Percentiles rank a stretch among this genome's conserved stretches.
Evolutionary conservation across 225 moss, liverwort and hornwort genomes (phyloP).

Genomic region (Physcomitrellopsis africana): DNA sequence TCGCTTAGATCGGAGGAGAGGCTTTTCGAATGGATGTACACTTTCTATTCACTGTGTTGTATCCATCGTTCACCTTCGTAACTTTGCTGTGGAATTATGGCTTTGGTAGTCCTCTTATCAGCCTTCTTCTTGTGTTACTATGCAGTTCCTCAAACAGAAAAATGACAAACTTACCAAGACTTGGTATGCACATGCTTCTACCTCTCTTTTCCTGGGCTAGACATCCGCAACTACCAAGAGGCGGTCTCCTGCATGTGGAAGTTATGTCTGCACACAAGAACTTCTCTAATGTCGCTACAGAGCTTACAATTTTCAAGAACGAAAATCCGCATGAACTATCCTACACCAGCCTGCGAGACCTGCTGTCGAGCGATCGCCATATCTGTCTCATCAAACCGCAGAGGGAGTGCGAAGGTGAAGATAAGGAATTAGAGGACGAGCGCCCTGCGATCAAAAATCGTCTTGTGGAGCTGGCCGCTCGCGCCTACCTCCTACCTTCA

Average conservation of each 20-base stretch:
- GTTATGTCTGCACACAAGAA: constrained; percentile 5
- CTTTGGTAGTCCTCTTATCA: neutral
- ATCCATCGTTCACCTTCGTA: neutral
- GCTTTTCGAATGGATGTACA: too few relatives aligned
- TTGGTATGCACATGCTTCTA: constrained; percentile 21
- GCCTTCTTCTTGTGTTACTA: constrained; percentile 4
- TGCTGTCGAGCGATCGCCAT: constrained; percentile 23
- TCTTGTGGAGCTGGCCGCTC: constrained; percentile 46
- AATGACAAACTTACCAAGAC: constrained; percentile 22
- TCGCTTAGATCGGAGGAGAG: too few relatives aligned
- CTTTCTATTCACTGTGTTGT: too few relatives aligned
- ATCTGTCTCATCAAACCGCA: neutral
- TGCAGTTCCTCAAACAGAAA: constrained; percentile 25
- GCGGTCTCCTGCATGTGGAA: neutral
- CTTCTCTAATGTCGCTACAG: constrained; percentile 19
- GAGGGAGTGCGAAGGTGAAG: neutral
- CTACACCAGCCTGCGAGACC: constrained; percentile 43
- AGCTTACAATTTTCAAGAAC: constrained; percentile 38
- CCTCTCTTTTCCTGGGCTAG: constrained; percentile 29
- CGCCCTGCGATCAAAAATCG: constrained; percentile 45
- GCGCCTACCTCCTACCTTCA: constrained; percentile 46
- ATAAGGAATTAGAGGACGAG: constrained; percentile 23
- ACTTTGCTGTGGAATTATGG: neutral
- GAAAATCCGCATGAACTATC: constrained; percentile 27
- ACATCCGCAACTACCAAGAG: constrained; percentile 18